phyloP scores from a whole-genome alignment of 805 yeast species.

The Cephaloascus albidus region DNA sequence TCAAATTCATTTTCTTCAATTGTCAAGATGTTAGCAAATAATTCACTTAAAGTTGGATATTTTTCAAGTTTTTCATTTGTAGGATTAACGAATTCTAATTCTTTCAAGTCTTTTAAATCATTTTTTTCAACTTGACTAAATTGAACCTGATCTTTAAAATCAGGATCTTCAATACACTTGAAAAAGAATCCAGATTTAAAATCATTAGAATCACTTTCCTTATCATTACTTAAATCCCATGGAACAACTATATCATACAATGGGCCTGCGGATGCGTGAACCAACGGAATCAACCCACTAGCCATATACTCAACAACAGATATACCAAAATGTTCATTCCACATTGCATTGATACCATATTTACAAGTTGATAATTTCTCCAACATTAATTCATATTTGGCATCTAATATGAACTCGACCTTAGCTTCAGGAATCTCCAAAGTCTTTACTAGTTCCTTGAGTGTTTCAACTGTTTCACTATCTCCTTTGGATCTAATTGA shows the following conservation, averaged over 20 bases:
- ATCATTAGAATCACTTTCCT: slow-evolving; percentile 11
- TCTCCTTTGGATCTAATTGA: slow-evolving; percentile 71
- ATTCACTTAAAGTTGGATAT: slow-evolving; percentile 40
- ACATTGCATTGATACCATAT: slow-evolving; percentile 91
- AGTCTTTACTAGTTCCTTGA: slow-evolving; percentile 32
- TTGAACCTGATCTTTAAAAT: slow-evolving; percentile 21
- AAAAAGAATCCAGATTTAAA: slow-evolving; percentile 75
- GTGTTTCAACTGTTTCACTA: slow-evolving; percentile 40
- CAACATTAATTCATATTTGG: slow-evolving; percentile 57
- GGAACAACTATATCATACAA: slow-evolving; percentile 72
- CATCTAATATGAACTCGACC: slow-evolving; percentile 58
- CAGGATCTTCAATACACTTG: slow-evolving; percentile 65
- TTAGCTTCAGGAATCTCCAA: slow-evolving; percentile 29
- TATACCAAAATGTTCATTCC: slow-evolving; percentile 99
- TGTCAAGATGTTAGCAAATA: slow-evolving; percentile 34
- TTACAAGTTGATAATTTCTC: slow-evolving; percentile 44
- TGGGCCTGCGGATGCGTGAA: slow-evolving; percentile 96
- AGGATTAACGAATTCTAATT: slow-evolving; percentile 1
- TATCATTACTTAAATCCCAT: slow-evolving; percentile 22
- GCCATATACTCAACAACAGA: slow-evolving; percentile 91
- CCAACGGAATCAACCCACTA: slow-evolving; percentile 79
- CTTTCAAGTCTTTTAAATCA: slow-evolving; percentile 3
- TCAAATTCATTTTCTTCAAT: slow-evolving; percentile 24
- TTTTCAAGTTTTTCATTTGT: slow-evolving; percentile 8
- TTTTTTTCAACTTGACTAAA: too few species aligned